These are phyloP conservation scores for Penicillium silybi DNA, from an alignment of 495 filamentous ascomycete genomes.

Conservation along the genomic window DNA sequence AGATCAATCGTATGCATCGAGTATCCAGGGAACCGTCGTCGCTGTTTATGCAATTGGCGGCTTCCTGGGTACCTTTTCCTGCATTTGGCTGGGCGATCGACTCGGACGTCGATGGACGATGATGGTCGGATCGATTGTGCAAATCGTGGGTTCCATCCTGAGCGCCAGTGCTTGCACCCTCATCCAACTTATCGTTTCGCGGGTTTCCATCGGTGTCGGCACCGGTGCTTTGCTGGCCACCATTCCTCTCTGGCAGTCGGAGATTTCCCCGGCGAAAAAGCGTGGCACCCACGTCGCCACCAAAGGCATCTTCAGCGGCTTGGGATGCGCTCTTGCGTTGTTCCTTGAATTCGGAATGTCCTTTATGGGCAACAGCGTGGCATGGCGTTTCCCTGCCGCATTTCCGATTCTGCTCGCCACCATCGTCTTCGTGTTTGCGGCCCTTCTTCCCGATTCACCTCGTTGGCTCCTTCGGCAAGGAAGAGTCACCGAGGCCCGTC, in stretches of 20 bases:
- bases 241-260: conserved; percentile 62
- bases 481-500: conserved; percentile 29
- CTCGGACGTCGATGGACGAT: conserved; percentile 56
- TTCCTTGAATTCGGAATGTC: conserved; percentile 55
- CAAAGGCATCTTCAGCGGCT: conserved; percentile 56
- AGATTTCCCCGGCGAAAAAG: conserved; percentile 54
- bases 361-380: conserved; percentile 33
- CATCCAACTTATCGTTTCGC: conserved; percentile 54
- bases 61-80: conserved; percentile 51
- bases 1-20: conserved; percentile 11
- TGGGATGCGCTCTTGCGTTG: conserved; percentile 48
- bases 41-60: conserved; percentile 58
- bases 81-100: conserved; percentile 51
- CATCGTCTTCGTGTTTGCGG: conserved; percentile 27
- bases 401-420: conserved; percentile 38
- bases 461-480: conserved; percentile 41
- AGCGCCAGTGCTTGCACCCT: conserved; percentile 49
- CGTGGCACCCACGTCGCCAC: conserved; percentile 57
- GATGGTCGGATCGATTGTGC: conserved; percentile 47
- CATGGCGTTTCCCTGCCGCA: conserved; percentile 49
- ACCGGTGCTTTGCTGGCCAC: conserved; percentile 59
- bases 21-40: conserved; percentile 39
- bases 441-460: conserved; percentile 40
- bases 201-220: conserved; percentile 51
- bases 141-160: conserved; percentile 54